A percentile compares a stretch with the other conserved stretches of the same genome.
phyloP scores from a whole-genome alignment of 2,329 filamentous ascomycete species.

The Microdochium bolleyi region DNA sequence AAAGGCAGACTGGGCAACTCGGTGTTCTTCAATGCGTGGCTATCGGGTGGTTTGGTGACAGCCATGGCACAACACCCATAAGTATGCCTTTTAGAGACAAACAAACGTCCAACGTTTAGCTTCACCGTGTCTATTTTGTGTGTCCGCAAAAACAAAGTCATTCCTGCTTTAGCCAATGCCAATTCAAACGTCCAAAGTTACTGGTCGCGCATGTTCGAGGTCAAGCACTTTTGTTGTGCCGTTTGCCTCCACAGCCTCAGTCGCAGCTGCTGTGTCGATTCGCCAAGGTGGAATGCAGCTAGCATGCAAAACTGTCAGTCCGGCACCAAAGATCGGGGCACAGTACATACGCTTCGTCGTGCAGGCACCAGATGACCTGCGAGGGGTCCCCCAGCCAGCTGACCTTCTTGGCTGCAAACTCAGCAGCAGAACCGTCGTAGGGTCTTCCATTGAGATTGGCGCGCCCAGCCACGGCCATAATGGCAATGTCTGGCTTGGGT shows the following conservation, averaged over 20 bases:
- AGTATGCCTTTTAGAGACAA: too few relatives aligned
- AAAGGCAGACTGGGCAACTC: too few relatives aligned
- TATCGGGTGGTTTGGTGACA: too few relatives aligned
- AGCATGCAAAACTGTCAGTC: background rate
- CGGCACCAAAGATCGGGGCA: background rate
- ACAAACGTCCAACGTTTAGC: too few relatives aligned
- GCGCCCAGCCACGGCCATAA: constrained; percentile 13
- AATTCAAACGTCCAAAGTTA: constrained; percentile 9
- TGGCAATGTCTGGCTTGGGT: constrained; percentile 10
- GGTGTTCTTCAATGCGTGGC: too few relatives aligned
- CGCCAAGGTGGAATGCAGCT: constrained; percentile 1
- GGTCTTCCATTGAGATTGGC: constrained; percentile 8
- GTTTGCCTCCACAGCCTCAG: background rate
- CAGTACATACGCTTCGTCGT: constrained; percentile 1
- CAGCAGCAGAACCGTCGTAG: background rate
- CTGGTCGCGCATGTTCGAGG: constrained; percentile 1
- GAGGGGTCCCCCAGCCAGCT: background rate
- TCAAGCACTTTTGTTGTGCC: background rate
- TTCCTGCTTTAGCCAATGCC: too few relatives aligned
- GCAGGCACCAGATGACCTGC: constrained; percentile 1
- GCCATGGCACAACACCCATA: too few relatives aligned
- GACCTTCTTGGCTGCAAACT: constrained; percentile 1
- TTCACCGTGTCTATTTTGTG: too few relatives aligned
- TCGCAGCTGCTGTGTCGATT: constrained; percentile 1
- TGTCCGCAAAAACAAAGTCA: too few relatives aligned